A percentile compares a stretch with the other conserved stretches of the same genome.
Conservation (phyloP, 169 alveolate species). For the Besnoitia besnoiti region DNA sequence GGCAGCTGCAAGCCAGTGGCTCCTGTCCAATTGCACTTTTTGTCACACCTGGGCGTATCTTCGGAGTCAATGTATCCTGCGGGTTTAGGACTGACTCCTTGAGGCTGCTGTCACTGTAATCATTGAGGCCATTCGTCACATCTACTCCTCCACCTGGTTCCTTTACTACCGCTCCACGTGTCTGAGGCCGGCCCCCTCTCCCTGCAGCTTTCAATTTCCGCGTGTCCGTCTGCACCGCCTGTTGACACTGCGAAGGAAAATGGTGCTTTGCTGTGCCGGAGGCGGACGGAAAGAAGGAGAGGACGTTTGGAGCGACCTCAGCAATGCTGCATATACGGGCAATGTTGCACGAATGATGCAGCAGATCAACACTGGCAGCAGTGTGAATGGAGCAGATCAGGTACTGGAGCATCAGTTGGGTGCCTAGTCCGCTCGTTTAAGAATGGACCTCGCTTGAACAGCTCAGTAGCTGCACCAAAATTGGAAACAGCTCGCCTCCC, state of each 20-base stretch:
- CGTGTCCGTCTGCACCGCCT: too few relatives aligned
- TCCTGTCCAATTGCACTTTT: too few relatives aligned
- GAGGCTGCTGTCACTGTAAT: too few relatives aligned
- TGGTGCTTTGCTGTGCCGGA: slow-evolving; percentile 9
- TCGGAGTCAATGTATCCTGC: too few relatives aligned
- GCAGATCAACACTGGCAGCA: slow-evolving; percentile 2
- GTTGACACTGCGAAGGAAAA: background rate
- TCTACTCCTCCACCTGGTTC: too few relatives aligned
- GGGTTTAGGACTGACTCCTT: too few relatives aligned
- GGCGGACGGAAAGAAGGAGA: background rate
- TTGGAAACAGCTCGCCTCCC: background rate
- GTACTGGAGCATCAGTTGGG: background rate
- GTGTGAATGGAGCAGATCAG: background rate
- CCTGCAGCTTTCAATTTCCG: too few relatives aligned
- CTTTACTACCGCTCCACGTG: too few relatives aligned
- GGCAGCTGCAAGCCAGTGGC: too few relatives aligned
- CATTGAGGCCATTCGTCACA: too few relatives aligned
- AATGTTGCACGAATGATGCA: slow-evolving; percentile 9
- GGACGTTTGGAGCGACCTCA: slow-evolving; percentile 32
- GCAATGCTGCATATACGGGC: slow-evolving; percentile 34
- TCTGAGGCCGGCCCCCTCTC: too few relatives aligned
- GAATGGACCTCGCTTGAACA: background rate
- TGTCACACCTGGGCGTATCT: too few relatives aligned
- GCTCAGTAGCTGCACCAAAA: background rate
- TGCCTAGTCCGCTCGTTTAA: background rate